Evolutionary conservation across 768 basidiomycete species (phyloP), one percentile per base, ranked within the genome.

Genomic region (Psilocybe cubensis): DNA sequence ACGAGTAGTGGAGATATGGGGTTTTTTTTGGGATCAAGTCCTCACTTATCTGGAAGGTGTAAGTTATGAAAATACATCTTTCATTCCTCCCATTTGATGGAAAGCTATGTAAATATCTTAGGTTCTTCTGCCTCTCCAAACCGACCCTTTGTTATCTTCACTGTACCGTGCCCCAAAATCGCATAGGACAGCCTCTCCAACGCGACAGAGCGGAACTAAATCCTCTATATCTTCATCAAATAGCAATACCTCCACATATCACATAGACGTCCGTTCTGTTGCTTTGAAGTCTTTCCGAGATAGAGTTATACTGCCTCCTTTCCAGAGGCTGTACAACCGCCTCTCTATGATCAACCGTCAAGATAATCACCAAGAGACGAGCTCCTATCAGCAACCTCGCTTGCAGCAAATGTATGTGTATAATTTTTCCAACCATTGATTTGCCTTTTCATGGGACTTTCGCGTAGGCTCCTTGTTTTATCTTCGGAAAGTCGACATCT

Each of bases 1-100:
- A 4, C 81, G 92, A 25, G 80, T 96, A 17, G 91, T 94, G 1
- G 94, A 96, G 63, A 80, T 91, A 17, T 98, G 95, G 94, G 84
- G 82, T 12, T 96, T 96, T 78, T 97, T 97, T 73, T 96, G 92
- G 89, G 90, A 90, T 63, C 87, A 91, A 58, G 87, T 94, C 24
- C 75, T 95, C 6, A 89, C 92, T 7, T 95, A 94, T 67, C 77
- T 94, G 29, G 92, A 94, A 80, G 92, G 91, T 53, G 92, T 94
- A 64, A 68, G 87, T 79, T 3, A 38, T 27, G 28, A 29, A 10
- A 29, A 28, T 20, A 41, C 9, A 11, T 41, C 45, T 27, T 43
- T n/a, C 28, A 14, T 41, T 17, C 12, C 40, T 27, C 52, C n/a
- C 41, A 29, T 38, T 54, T 28, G 18, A n/a, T n/a, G n/a, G n/a